Evolutionary conservation across 768 basidiomycete species (phyloP), one percentile per base, ranked within the genome.

Genomic region (Amanita pseudoporphyria): DNA sequence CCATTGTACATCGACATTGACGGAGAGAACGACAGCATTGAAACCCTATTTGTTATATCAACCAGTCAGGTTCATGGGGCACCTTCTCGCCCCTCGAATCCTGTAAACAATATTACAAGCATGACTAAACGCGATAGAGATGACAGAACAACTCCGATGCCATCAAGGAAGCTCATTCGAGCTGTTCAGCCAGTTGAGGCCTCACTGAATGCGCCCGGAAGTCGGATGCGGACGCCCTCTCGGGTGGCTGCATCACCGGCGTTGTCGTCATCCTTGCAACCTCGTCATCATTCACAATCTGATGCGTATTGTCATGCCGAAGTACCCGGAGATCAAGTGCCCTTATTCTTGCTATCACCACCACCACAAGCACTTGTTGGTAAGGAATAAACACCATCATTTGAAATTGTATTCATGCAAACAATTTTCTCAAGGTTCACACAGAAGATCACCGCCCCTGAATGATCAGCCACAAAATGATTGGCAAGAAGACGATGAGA

Each of bases 1-100:
- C 87, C 89, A 9, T 67, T 92, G n/a, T 85, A 79, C 57, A 83
- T 91, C 52, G 80, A 84, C 44, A 72, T 88, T 35, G 83, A 86
- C 58, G 74, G 78, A 7, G 49, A 50, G 41, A 50, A 43, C 26
- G 86, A 90, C 56, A 70, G 71, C 48, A 70, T 69, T 1, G 78
- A 85, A 31, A 70, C 72, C 35, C 71, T 89, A 28, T 89, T 89
- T 59, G 83, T 87, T 21, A 82, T 91, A 53, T 86, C 88, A 6
- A 87, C 88, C 6, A 87, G 77, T 58, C 77, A 80, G 50, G 70
- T 76, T 24, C 75, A 73, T 19, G 73, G 71, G 36, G 65, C 61
- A 12, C 53, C 59, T 12, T 49, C 57, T 22, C 53, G 63, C 32
- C 60, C 54, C 26, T 60, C 62, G 56, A 54, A 55, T 51, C 56